Evolutionary conservation across 2,329 filamentous ascomycete species (phyloP), one percentile per base, ranked within the genome.

Genomic region (Epichloe festucae): DNA sequence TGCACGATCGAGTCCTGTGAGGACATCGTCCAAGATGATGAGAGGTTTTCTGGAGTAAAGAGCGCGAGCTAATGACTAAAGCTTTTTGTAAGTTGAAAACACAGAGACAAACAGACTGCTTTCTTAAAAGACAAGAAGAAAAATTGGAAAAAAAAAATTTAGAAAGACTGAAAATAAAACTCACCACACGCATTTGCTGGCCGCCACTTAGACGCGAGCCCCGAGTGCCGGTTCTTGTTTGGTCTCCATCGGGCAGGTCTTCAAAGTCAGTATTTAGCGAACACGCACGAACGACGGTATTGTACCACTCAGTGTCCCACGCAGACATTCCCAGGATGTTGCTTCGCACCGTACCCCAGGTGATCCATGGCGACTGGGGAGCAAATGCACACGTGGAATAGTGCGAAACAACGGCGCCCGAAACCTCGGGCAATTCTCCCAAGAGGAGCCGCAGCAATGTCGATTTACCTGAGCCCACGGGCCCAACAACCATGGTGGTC

Each of bases 1-100:
- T 7, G 66, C 58, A 5, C 62, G 57, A 49, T 70, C 68, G 3
- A 70, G 60, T 3, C 65, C 66, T 1, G 62, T 66, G 15, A 67
- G 56, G 5, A 65, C 60, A 36, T 67, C 66, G 34, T 68, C 66
- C 1, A 67, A 53, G 6, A 68, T 54, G 2, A 66, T 49, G 7
- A 66, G 52, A 2, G 52, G 36, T 12, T 55, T 56, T n/a, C 56
- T 50, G 0, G 57, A 60, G 38, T 59, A 63, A 0, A 62, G 43
- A 4, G 62, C 60, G 8, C 62, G 56, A 4, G 61, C 62, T 3
- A 63, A 52, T 5, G 59, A 54, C 59, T 57, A 17, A 5, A 12
- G 8, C 6, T 31, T 31, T 36, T 23, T 10, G 46, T 46, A 2
- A 48, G 35, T 21, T 10, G 15, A 14, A 3, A 4, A 17, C 7